These are phyloP conservation scores for Metschnikowia lachancei DNA, from an alignment of 805 yeast species.

Conservation along the genomic window DNA sequence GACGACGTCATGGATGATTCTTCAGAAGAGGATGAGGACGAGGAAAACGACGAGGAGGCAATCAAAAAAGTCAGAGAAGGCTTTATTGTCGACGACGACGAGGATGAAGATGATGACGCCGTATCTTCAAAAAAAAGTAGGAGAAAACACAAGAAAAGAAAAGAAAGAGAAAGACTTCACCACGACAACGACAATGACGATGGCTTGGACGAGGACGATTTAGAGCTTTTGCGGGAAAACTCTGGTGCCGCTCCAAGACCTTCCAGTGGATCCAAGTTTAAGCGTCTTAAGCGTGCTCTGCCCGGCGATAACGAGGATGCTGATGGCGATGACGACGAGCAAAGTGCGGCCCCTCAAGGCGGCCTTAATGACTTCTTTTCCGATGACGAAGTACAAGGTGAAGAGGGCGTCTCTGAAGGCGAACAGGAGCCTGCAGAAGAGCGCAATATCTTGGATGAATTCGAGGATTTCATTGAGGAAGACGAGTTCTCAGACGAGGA, in stretches of 20 bases:
- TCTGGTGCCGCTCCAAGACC: constrained; percentile 58
- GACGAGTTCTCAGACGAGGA: constrained; percentile 89
- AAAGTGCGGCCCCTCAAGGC: constrained; percentile 12
- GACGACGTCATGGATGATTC: constrained; percentile 56
- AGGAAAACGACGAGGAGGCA: constrained; percentile 85
- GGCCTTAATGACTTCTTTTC: constrained; percentile 70
- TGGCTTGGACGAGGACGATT: constrained; percentile 89
- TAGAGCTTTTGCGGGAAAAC: constrained; percentile 87
- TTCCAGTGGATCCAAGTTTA: constrained; percentile 51
- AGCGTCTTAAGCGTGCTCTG: constrained; percentile 76
- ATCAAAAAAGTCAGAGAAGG: constrained; percentile 81
- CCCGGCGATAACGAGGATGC: constrained; percentile 32
- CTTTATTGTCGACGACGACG: constrained; percentile 91
- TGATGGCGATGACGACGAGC: constrained; percentile 22
- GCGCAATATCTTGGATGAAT: constrained; percentile 63
- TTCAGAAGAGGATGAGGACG: constrained; percentile 88
- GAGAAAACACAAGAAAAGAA: constrained; percentile 36
- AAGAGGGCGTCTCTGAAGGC: constrained; percentile 20
- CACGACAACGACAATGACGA: constrained; percentile 43
- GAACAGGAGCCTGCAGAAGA: constrained; percentile 27
- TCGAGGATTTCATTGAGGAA: constrained; percentile 96
- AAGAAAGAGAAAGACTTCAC: constrained; percentile 10
- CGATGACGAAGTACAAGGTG: constrained; percentile 45
- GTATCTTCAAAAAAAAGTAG: constrained; percentile 20
- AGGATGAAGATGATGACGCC: constrained; percentile 58